These are phyloP conservation scores for Globisporangium middletonii DNA, from an alignment of 352 stramenopile genomes.

Conservation along the genomic window DNA sequence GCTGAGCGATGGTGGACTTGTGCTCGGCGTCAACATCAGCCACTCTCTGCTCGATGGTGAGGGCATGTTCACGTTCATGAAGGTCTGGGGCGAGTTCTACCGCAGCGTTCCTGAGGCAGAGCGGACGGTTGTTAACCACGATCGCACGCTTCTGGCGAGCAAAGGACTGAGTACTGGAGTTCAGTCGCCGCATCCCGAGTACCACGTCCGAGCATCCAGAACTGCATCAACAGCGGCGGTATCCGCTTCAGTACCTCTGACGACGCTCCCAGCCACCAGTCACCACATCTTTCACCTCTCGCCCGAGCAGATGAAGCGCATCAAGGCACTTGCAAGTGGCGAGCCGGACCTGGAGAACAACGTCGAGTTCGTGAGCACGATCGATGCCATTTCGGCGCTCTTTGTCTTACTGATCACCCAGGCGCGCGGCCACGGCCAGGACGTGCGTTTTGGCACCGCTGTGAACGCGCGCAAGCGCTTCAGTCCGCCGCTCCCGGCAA, in stretches of 20 bases:
- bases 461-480: slow-evolving; percentile 46
- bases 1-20: slow-evolving; percentile 40
- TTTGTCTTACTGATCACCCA: slow-evolving; percentile 46
- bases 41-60: slow-evolving; percentile 49
- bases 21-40: slow-evolving; percentile 32
- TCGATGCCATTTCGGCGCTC: slow-evolving; percentile 42
- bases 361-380: slow-evolving; percentile 37
- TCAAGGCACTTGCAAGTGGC: slow-evolving; percentile 28
- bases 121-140: slow-evolving; percentile 27
- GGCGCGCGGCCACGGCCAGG: slow-evolving; percentile 31
- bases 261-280: slow-evolving; percentile 18
- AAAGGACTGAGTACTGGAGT: slow-evolving; percentile 8
- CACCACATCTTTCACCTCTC: slow-evolving; percentile 44
- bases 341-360: slow-evolving; percentile 1
- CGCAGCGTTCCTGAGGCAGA: slow-evolving; percentile 20
- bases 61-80: slow-evolving; percentile 54
- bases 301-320: slow-evolving; percentile 28
- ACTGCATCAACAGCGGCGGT: neutral
- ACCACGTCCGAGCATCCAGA: slow-evolving; percentile 9
- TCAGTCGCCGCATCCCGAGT: slow-evolving; percentile 37
- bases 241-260: neutral
- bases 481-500: slow-evolving; percentile 28
- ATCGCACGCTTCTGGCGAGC: slow-evolving; percentile 27
- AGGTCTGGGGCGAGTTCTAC: slow-evolving; percentile 52
- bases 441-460: slow-evolving; percentile 38